Conservation (phyloP, 2,329 filamentous ascomycete species). For the Penicillium griseofulvum region DNA sequence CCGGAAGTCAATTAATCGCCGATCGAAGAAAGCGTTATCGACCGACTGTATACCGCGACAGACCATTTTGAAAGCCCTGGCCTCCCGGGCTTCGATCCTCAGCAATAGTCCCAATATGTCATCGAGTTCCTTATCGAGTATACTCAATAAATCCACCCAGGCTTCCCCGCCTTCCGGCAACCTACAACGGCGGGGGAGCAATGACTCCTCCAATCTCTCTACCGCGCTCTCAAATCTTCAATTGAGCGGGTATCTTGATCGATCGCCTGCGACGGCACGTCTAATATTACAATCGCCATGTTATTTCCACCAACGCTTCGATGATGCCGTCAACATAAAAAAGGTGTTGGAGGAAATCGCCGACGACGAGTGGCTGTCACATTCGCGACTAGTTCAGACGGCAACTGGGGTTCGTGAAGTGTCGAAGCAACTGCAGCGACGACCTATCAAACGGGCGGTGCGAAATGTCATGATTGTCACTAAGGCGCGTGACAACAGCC, state of each 20-base stretch:
- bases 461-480: conserved; percentile 97
- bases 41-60: conserved; percentile 70
- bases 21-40: conserved; percentile 54
- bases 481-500: conserved; percentile 90
- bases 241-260: conserved; percentile 42
- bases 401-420: conserved; percentile 94
- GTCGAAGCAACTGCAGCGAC: conserved; percentile 87
- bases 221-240: conserved; percentile 55
- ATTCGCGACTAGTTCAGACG: conserved; percentile 91
- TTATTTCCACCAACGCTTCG: conserved; percentile 96
- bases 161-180: conserved; percentile 23
- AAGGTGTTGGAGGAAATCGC: conserved; percentile 93
- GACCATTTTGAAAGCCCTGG: conserved; percentile 78
- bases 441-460: conserved; percentile 88
- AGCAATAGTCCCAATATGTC: conserved; percentile 54
- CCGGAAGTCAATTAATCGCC: conserved; percentile 32
- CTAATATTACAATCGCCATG: conserved; percentile 84
- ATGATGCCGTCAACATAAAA: conserved; percentile 91
- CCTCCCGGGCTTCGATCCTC: conserved; percentile 58
- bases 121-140: conserved; percentile 58
- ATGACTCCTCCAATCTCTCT: conserved; percentile 57
- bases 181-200: conserved; percentile 41
- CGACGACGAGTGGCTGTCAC: conserved; percentile 82
- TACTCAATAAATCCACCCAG: conserved; percentile 45
- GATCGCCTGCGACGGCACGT: conserved; percentile 45